phyloP scores from a whole-genome alignment of 805 yeast genomes.

The Zygosaccharomyces bailii region DNA sequence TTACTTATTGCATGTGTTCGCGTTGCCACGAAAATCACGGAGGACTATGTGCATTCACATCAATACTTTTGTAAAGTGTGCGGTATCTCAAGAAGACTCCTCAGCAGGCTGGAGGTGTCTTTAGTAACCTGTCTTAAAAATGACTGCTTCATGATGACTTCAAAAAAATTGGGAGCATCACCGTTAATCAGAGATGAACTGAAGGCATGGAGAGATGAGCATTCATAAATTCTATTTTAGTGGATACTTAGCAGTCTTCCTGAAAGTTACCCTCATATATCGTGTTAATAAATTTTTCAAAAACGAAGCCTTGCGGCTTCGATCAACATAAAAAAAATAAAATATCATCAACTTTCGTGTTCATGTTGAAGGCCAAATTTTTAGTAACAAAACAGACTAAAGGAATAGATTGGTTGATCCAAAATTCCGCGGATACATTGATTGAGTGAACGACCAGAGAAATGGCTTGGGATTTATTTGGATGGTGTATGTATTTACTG shows the following conservation, averaged over 20 bases:
- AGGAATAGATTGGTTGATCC: neutral
- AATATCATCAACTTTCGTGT: constrained; percentile 2
- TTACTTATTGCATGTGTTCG: constrained; percentile 44
- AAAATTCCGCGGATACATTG: neutral
- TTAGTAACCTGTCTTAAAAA: constrained; percentile 21
- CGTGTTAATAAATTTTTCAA: neutral
- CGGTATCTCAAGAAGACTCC: constrained; percentile 39
- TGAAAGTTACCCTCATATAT: constrained; percentile 1
- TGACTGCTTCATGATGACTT: constrained; percentile 22
- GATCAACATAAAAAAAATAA: constrained; percentile 2
- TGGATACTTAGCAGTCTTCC: too few relatives aligned
- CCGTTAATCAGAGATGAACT: constrained; percentile 17
- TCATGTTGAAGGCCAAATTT: neutral
- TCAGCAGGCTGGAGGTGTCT: constrained; percentile 29
- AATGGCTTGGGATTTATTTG: constrained; percentile 35
- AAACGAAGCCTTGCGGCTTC: constrained; percentile 4
- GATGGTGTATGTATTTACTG: constrained; percentile 33
- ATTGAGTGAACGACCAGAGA: neutral
- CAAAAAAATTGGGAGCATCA: constrained; percentile 18
- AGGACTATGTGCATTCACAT: constrained; percentile 46
- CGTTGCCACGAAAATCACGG: constrained; percentile 45
- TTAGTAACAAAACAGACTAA: neutral
- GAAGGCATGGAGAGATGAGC: constrained; percentile 2
- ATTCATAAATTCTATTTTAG: neutral
- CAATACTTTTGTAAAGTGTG: constrained; percentile 46